phyloP scores from a whole-genome alignment of 805 yeast species.

The Candida xiaguanensis region DNA sequence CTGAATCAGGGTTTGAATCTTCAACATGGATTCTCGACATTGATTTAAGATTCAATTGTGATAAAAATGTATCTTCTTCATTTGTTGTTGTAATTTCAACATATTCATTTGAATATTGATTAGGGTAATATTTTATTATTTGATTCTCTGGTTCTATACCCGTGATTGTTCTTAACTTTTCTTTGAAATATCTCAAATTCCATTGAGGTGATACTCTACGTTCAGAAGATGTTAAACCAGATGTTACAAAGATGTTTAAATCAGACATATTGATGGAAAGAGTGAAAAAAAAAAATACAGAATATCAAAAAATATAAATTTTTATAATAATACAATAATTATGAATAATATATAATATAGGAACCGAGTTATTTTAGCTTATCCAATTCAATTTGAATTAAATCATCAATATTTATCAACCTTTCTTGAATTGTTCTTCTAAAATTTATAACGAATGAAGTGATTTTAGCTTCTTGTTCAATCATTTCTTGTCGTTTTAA shows the following conservation, averaged over 20 bases:
- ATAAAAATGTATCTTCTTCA: slow-evolving; percentile 16
- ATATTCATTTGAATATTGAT: slow-evolving; percentile 34
- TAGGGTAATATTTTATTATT: slow-evolving; percentile 43
- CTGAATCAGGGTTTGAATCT: slow-evolving; percentile 52
- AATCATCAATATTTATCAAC: slow-evolving; percentile 55
- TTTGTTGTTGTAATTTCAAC: slow-evolving; percentile 19
- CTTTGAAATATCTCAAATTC: slow-evolving; percentile 51
- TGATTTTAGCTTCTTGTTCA: slow-evolving; percentile 51
- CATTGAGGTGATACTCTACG: slow-evolving; percentile 61
- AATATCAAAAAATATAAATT: too few relatives aligned
- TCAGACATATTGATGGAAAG: slow-evolving; percentile 26
- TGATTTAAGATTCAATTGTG: slow-evolving; percentile 28
- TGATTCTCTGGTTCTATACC: slow-evolving; percentile 67
- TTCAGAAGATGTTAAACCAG: slow-evolving; percentile 66
- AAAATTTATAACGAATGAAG: slow-evolving; percentile 59
- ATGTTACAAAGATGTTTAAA: slow-evolving; percentile 55
- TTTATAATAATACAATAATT: too few relatives aligned
- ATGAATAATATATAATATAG: too few relatives aligned
- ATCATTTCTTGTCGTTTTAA: slow-evolving; percentile 47
- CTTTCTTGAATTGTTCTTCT: slow-evolving; percentile 64
- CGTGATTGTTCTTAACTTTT: slow-evolving; percentile 62
- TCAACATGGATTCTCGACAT: slow-evolving; percentile 54
- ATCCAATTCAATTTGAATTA: slow-evolving; percentile 24
- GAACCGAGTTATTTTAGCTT: slow-evolving; percentile 5
- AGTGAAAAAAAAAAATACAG: background rate